Evolutionary conservation across 2,329 filamentous ascomycete genomes (phyloP).

Genomic region (Escovopsis sp.): DNA sequence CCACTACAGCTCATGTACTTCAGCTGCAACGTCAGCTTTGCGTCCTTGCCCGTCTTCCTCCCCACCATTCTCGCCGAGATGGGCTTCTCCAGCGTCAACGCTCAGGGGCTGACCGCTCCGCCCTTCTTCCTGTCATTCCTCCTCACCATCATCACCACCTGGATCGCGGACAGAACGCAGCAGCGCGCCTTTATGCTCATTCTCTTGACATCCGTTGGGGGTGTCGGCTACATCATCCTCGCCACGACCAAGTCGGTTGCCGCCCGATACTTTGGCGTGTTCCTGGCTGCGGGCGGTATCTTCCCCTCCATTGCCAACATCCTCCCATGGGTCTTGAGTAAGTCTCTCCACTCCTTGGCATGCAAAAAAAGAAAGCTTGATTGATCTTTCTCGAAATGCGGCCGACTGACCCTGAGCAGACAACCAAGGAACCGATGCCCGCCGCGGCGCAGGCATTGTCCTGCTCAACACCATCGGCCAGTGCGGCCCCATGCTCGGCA

Average conservation of each 20-base stretch:
- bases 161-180: conserved; percentile 20
- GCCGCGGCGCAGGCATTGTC: conserved; percentile 57
- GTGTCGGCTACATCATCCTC: conserved; percentile 17
- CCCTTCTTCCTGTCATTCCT: conserved; percentile 26
- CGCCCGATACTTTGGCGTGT: conserved; percentile 22
- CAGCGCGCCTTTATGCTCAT: conserved; percentile 21
- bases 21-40: conserved; percentile 24
- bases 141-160: conserved; percentile 15
- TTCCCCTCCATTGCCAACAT: conserved; percentile 15
- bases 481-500: conserved; percentile 51
- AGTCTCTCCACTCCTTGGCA: not conserved
- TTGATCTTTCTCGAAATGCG: not conserved
- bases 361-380: too few relatives aligned
- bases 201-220: conserved; percentile 9
- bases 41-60: conserved; percentile 24
- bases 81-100: conserved; percentile 23
- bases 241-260: conserved; percentile 12
- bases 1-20: conserved; percentile 24
- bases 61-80: conserved; percentile 26
- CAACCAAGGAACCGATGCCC: conserved; percentile 52
- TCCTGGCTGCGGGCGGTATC: conserved; percentile 19
- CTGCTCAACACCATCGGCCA: conserved; percentile 65
- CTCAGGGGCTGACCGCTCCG: conserved; percentile 26
- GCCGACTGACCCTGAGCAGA: conserved; percentile 35
- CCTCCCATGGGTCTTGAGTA: conserved; percentile 9